Evolutionary conservation across 495 filamentous ascomycete species (phyloP).

Genomic region (Penicillium egyptiacum): DNA sequence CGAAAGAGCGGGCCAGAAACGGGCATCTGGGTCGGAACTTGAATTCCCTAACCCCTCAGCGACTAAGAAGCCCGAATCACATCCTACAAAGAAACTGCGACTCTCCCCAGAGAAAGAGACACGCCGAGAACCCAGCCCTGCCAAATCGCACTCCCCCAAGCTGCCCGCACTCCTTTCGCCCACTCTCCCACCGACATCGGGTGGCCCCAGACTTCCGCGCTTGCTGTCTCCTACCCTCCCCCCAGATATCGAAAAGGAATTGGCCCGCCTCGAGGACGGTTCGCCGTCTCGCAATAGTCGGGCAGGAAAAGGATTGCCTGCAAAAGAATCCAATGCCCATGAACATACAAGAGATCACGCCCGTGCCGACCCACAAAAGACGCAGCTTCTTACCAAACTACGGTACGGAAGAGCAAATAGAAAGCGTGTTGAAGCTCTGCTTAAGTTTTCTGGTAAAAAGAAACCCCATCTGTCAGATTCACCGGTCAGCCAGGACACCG

Average conservation of each 20-base stretch:
- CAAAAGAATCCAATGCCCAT: constrained; percentile 14
- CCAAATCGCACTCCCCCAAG: constrained; percentile 28
- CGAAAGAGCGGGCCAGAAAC: constrained; percentile 34
- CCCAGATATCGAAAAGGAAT: constrained; percentile 50
- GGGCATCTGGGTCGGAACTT: constrained; percentile 28
- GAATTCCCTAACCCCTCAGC: constrained; percentile 20
- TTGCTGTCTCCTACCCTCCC: constrained; percentile 50
- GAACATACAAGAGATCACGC: constrained; percentile 3
- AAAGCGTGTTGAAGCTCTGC: constrained; percentile 44
- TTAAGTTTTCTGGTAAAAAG: constrained; percentile 47
- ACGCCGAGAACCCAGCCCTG: constrained; percentile 20
- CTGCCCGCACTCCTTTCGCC: constrained; percentile 45
- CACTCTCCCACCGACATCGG: constrained; percentile 41
- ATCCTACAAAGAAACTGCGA: constrained; percentile 35
- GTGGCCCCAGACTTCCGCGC: constrained; percentile 36
- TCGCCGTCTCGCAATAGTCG: constrained; percentile 17
- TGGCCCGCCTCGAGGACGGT: constrained; percentile 37
- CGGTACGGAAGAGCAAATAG: constrained; percentile 45
- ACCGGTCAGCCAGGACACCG: constrained; percentile 27
- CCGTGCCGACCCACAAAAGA: constrained; percentile 7
- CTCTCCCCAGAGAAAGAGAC: constrained; percentile 31
- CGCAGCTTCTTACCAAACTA: constrained; percentile 35
- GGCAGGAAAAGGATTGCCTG: constrained; percentile 4
- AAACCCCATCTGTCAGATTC: constrained; percentile 31
- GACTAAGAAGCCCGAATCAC: constrained; percentile 21